Evolutionary conservation across 2,329 filamentous ascomycete species (phyloP), one percentile per base, ranked within the genome.

Genomic region (Decorospora gaudefroyi): DNA sequence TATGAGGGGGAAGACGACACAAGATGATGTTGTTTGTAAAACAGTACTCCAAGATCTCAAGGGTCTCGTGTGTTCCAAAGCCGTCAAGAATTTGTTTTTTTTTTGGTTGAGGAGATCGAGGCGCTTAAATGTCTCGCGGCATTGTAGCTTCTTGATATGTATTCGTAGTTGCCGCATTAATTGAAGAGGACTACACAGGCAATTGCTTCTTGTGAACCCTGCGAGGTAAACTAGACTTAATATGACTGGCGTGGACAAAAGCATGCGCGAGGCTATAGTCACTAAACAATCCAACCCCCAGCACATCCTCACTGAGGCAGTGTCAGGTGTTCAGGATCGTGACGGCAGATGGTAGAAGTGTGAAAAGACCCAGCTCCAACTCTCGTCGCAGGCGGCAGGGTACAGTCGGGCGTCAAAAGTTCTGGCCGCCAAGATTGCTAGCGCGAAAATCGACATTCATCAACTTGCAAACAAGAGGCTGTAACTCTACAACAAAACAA

Each of bases 1-100:
- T 45, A 26, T 45, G 22, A 41, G 56, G 56, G 29, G 63, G 60
- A 18, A 70, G 42, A 47, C 61, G 59, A 48, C 55, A 69, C n/a
- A 69, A 46, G 23, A 61, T 49, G 29, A 70, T 68, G 28, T 67
- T 65, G 39, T 69, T 64, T 35, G 56, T 42, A 40, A 65, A 61
- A 44, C 57, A 69, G 43, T 55, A 63, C 48, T 62, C 55, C 46
- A 61, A 32, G 38, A 67, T 48, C 26, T 72, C 59, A 25, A 68
- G 62, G 7, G 64, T 64, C 42, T 72, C 55, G 39, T 72, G 61
- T 17, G 62, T 66, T 11, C 31, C 16, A 21, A 34, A 34, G 31
- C 31, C 31, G n/a, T 29, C 35, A 28, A n/a, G 18, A 22, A 28
- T 39, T 17, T 23, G 21, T 23, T 23, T 23, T 23, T 10, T 23